Percentiles rank a stretch among this genome's conserved stretches.
Evolutionary conservation across 768 basidiomycete genomes (phyloP).

Genomic region (Lentinus brumalis): DNA sequence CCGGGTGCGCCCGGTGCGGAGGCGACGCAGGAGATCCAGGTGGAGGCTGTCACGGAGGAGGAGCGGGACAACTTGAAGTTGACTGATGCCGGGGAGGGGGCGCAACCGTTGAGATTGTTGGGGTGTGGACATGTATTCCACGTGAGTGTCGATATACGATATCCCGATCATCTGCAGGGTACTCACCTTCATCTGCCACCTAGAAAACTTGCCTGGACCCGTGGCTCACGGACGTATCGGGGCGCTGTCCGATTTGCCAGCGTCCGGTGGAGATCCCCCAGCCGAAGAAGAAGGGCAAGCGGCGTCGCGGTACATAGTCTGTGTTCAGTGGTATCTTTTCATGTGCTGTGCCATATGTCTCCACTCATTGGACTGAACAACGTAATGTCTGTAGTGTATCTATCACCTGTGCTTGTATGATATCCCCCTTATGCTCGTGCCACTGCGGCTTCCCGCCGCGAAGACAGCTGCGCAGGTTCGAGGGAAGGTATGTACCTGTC

Average conservation of each 20-base stretch:
- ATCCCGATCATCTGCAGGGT: neutral
- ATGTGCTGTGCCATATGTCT: neutral
- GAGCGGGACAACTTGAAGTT: conserved; percentile 50
- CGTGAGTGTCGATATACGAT: conserved; percentile 46
- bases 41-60: conserved; percentile 38
- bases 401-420: too few relatives aligned
- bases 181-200: conserved; percentile 6
- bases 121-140: conserved; percentile 90
- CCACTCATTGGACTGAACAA: neutral
- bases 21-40: conserved; percentile 36
- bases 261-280: conserved; percentile 55
- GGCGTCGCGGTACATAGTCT: conserved; percentile 6
- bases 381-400: too few relatives aligned
- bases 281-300: conserved; percentile 21
- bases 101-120: conserved; percentile 75
- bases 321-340: neutral
- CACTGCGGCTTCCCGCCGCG: too few relatives aligned
- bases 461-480: too few relatives aligned
- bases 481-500: too few relatives aligned
- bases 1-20: neutral
- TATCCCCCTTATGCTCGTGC: too few relatives aligned
- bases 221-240: conserved; percentile 84
- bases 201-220: conserved; percentile 87
- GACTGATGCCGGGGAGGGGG: conserved; percentile 72
- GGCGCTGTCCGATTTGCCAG: conserved; percentile 88